A percentile compares a stretch with the other conserved stretches of the same genome.
Conservation (phyloP, 345 rosid genomes). For the Acer negundo region DNA sequence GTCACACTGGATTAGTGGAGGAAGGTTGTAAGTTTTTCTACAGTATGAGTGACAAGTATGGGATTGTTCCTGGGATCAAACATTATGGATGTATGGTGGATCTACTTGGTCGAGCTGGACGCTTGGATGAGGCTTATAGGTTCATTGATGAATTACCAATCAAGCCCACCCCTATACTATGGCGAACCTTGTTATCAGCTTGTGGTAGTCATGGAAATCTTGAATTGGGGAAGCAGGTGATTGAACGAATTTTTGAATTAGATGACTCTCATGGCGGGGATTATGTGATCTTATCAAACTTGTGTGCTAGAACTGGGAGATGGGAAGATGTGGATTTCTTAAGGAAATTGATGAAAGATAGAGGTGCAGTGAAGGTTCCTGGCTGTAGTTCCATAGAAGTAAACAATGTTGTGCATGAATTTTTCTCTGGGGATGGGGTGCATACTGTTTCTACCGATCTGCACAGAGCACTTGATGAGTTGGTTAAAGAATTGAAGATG, state of each 20-base stretch:
- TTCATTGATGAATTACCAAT: constrained; percentile 63
- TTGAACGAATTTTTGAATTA: constrained; percentile 52
- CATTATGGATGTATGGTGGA: constrained; percentile 95
- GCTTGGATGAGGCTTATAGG: constrained; percentile 54
- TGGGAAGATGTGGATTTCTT: constrained; percentile 70
- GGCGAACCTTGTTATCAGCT: constrained; percentile 80
- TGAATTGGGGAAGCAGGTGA: constrained; percentile 56
- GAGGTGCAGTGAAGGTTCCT: constrained; percentile 68
- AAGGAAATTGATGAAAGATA: constrained; percentile 61
- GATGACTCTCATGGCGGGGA: constrained; percentile 83
- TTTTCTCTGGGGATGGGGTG: constrained; percentile 77
- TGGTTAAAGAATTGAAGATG: constrained; percentile 71
- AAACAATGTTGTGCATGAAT: constrained; percentile 72
- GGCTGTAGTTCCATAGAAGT: constrained; percentile 86
- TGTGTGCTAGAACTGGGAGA: constrained; percentile 64
- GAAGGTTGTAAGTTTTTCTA: constrained; percentile 63
- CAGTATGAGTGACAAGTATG: constrained; percentile 46
- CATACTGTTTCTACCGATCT: constrained; percentile 47
- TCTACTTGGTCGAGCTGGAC: constrained; percentile 83
- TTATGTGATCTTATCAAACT: constrained; percentile 77
- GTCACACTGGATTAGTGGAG: constrained; percentile 76
- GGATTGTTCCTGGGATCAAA: constrained; percentile 57
- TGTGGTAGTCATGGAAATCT: constrained; percentile 66
- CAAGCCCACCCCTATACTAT: constrained; percentile 61
- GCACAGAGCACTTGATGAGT: constrained; percentile 54